A percentile compares a stretch with the other conserved stretches of the same genome.
phyloP scores from a whole-genome alignment of 352 stramenopile species.

The Pythium vanterpoolii region DNA sequence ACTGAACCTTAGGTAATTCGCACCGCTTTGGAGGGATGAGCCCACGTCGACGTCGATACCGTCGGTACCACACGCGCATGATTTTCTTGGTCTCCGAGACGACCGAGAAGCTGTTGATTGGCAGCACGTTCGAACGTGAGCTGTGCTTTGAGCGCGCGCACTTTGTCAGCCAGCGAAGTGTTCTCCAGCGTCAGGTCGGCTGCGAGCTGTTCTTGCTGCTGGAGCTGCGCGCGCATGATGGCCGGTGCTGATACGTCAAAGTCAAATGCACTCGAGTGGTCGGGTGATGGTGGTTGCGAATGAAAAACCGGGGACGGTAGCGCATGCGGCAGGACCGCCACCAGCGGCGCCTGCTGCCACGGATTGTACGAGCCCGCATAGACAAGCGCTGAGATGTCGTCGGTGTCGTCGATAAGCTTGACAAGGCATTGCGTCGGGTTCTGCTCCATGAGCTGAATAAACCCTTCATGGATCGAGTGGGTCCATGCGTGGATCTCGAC shows the following conservation, averaged over 20 bases:
- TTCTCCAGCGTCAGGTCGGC: slow-evolving; percentile 1
- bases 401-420: slow-evolving; percentile 11
- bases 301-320: slow-evolving; percentile 12
- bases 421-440: slow-evolving; percentile 1
- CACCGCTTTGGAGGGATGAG: neutral
- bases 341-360: slow-evolving; percentile 5
- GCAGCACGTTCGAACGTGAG: slow-evolving; percentile 2
- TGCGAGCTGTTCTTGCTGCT: slow-evolving; percentile 8
- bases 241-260: slow-evolving; percentile 3
- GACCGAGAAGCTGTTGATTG: slow-evolving; percentile 7
- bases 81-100: neutral
- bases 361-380: slow-evolving; percentile 19
- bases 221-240: neutral
- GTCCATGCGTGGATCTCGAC: slow-evolving; percentile 17
- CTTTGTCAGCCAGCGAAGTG: neutral
- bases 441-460: slow-evolving; percentile 15
- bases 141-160: neutral
- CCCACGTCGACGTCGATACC: neutral
- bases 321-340: neutral
- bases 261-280: slow-evolving; percentile 8
- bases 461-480: slow-evolving; percentile 14
- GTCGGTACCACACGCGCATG: neutral
- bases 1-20: slow-evolving; percentile 2
- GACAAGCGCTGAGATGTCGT: slow-evolving; percentile 10
- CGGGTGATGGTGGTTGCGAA: slow-evolving; percentile 10